A percentile compares a stretch with the other conserved stretches of the same genome.
Conservation (phyloP, 805 yeast species). For the Tetrapisispora nanseiensis region DNA sequence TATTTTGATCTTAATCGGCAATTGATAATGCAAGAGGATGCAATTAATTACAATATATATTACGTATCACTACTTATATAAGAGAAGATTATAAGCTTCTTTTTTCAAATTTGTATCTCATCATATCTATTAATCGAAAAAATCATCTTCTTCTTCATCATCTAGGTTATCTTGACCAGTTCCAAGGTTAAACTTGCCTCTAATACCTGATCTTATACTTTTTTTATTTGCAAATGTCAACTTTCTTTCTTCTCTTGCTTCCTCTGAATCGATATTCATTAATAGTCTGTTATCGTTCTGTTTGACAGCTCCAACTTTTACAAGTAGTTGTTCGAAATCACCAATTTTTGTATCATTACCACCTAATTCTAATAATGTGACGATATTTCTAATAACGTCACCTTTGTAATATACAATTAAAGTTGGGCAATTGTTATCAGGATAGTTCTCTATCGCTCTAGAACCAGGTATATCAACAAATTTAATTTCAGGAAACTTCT, state of each 20-base stretch:
- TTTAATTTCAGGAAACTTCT: slow-evolving; percentile 69
- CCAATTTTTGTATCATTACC: slow-evolving; percentile 63
- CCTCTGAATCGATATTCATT: slow-evolving; percentile 51
- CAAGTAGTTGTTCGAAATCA: slow-evolving; percentile 69
- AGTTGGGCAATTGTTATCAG: slow-evolving; percentile 86
- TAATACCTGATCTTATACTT: slow-evolving; percentile 37
- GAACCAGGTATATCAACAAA: slow-evolving; percentile 87
- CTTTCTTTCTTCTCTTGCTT: slow-evolving; percentile 44
- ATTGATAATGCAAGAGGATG: too few relatives aligned
- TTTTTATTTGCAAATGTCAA: slow-evolving; percentile 45
- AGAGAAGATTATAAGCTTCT: too few relatives aligned
- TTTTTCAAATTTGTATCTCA: too few relatives aligned
- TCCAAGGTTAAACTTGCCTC: slow-evolving; percentile 24
- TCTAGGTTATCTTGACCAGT: slow-evolving; percentile 34
- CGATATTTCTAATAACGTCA: slow-evolving; percentile 67
- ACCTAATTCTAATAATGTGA: slow-evolving; percentile 73
- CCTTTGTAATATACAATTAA: slow-evolving; percentile 70
- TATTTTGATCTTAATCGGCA: too few relatives aligned
- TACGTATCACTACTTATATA: too few relatives aligned
- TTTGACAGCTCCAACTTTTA: slow-evolving; percentile 55
- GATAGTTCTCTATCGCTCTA: slow-evolving; percentile 88
- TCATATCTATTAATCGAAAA: slow-evolving; percentile 35
- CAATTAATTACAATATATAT: too few relatives aligned
- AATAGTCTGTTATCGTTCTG: slow-evolving; percentile 57
- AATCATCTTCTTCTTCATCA: slow-evolving; percentile 40